Evolutionary conservation across 2,329 filamentous ascomycete species (phyloP).

Genomic region (Aspergillus novofumigatus): DNA sequence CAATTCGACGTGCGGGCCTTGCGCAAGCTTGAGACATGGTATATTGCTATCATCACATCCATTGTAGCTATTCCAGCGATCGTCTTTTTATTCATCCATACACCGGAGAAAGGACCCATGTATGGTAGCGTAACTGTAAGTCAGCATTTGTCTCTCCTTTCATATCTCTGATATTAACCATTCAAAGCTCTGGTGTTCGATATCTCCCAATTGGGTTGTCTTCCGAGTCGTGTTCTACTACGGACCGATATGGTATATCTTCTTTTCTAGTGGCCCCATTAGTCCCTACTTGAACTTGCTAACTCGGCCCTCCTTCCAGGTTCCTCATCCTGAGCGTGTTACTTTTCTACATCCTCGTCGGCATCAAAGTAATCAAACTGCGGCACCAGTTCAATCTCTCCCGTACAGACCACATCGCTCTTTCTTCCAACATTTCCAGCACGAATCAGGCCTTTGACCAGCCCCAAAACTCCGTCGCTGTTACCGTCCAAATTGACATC

Average conservation of each 20-base stretch:
- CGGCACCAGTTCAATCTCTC: conserved; percentile 29
- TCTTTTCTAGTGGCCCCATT: too few relatives aligned
- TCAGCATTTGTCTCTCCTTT: neutral
- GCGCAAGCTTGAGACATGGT: conserved; percentile 30
- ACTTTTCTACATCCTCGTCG: conserved; percentile 24
- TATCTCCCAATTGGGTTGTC: conserved; percentile 34
- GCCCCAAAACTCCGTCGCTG: too few relatives aligned
- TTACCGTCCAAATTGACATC: too few relatives aligned
- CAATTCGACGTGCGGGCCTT: conserved; percentile 30
- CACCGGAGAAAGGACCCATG: conserved; percentile 29
- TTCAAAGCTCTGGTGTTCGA: conserved; percentile 36
- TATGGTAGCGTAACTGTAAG: conserved; percentile 35
- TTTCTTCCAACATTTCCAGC: conserved; percentile 16
- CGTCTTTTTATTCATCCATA: conserved; percentile 31
- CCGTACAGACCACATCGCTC: conserved; percentile 24
- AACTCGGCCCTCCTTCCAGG: conserved; percentile 15
- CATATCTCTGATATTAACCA: neutral
- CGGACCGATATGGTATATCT: conserved; percentile 31
- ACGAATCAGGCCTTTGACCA: conserved; percentile 8
- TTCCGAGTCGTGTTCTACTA: conserved; percentile 36
- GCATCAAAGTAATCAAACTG: conserved; percentile 30
- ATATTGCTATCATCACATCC: conserved; percentile 25
- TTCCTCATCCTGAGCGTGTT: conserved; percentile 22
- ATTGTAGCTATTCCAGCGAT: conserved; percentile 34
- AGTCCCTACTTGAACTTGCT: neutral